Percentiles rank a stretch among this genome's conserved stretches.
Evolutionary conservation across 768 basidiomycete genomes (phyloP).

Genomic region (Mycena capillaripes): DNA sequence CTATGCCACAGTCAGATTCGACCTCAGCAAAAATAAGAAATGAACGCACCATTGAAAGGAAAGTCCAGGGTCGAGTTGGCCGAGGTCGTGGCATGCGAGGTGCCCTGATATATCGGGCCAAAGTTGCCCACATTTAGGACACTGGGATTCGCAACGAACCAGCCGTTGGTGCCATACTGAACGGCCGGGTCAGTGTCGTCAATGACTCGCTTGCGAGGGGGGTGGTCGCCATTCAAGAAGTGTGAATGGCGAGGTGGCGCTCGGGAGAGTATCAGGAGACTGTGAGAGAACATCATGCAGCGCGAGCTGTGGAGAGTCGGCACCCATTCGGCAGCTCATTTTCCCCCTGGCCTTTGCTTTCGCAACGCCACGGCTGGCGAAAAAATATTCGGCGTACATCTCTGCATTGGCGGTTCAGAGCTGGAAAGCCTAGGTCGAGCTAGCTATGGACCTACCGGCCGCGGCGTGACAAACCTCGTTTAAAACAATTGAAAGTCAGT

Average conservation of each 20-base stretch:
- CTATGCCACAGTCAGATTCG: constrained; percentile 26
- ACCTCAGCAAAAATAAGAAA: background rate
- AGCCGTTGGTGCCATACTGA: constrained; percentile 15
- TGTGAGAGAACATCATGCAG: too few relatives aligned
- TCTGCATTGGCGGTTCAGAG: too few relatives aligned
- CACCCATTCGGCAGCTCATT: too few relatives aligned
- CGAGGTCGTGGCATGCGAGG: constrained; percentile 21
- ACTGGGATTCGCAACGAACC: constrained; percentile 19
- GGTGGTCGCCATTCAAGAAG: background rate
- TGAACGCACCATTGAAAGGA: constrained; percentile 24
- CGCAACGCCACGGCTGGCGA: too few relatives aligned
- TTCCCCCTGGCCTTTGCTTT: too few relatives aligned
- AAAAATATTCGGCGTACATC: too few relatives aligned
- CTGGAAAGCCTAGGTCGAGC: too few relatives aligned
- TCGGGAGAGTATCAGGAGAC: background rate
- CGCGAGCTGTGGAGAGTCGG: too few relatives aligned
- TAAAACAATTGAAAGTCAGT: too few relatives aligned
- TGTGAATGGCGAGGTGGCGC: background rate
- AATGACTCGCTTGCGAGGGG: constrained; percentile 28
- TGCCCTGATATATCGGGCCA: constrained; percentile 25
- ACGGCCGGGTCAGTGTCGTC: constrained; percentile 39
- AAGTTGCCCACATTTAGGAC: constrained; percentile 24
- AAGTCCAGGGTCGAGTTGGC: constrained; percentile 15
- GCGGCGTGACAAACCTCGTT: too few relatives aligned
- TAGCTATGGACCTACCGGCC: too few relatives aligned